Percentiles rank a stretch among this genome's conserved stretches.
Evolutionary conservation across 177 flowering plant species (phyloP).

Genomic region (Vitis hybrid): DNA sequence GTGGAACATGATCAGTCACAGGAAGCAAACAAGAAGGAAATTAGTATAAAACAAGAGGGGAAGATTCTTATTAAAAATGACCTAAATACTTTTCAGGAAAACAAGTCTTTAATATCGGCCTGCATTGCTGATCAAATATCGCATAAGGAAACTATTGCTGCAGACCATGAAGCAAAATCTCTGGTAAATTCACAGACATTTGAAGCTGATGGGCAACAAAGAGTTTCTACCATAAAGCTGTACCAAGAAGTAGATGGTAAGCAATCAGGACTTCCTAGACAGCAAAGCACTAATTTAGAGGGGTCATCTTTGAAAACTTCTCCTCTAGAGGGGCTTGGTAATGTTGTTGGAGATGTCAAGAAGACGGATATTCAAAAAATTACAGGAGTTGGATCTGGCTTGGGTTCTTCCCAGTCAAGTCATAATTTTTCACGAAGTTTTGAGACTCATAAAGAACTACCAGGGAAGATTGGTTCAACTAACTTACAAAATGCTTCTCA

Average conservation of each 20-base stretch:
- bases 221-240: conserved; percentile 2
- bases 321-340: conserved; percentile 12
- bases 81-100: conserved; percentile 13
- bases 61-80: conserved; percentile 15
- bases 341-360: conserved; percentile 9
- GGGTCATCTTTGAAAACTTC: conserved; percentile 20
- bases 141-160: conserved; percentile 3
- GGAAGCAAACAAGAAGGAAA: conserved; percentile 20
- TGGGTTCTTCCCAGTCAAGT: conserved; percentile 16
- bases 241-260: conserved; percentile 14
- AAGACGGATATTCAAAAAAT: conserved; percentile 20
- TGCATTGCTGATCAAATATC: conserved; percentile 5
- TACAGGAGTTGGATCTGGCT: conserved; percentile 17
- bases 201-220: conserved; percentile 22
- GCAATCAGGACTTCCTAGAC: conserved; percentile 11
- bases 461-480: conserved; percentile 19
- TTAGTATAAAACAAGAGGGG: conserved; percentile 8
- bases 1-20: conserved; percentile 16
- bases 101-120: conserved; percentile 9
- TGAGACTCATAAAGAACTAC: conserved; percentile 16
- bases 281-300: conserved; percentile 17
- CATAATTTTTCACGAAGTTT: conserved; percentile 14
- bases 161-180: conserved; percentile 10
- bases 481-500: conserved; percentile 21
- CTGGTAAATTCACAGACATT: conserved; percentile 10